Percentiles rank a stretch among this genome's conserved stretches.
phyloP scores from a whole-genome alignment of 1,139 yeast genomes.

The Pichia sp. region DNA sequence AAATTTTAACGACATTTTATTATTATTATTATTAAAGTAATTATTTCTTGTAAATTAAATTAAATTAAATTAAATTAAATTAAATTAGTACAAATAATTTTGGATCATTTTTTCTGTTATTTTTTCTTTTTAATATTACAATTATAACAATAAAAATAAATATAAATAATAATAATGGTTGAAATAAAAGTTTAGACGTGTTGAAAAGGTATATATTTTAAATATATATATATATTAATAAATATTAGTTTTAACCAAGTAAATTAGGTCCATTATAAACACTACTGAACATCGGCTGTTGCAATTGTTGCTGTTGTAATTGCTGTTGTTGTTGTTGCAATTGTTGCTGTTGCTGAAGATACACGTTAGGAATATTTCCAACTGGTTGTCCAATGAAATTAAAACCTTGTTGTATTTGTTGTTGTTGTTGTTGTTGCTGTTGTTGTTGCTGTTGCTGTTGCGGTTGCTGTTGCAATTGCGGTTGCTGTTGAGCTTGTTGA shows the following conservation, averaged over 20 bases:
- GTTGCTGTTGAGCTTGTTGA: constrained; percentile 12
- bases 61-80: no score
- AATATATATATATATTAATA: neutral
- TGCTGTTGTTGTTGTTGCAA: neutral
- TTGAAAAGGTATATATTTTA: no score
- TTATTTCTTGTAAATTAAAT: no score
- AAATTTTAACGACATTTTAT: no score
- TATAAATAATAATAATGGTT: no score
- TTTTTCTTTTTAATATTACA: no score
- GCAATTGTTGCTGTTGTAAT: constrained; percentile 1
- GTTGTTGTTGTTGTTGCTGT: constrained; percentile 9
- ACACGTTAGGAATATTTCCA: constrained; percentile 1
- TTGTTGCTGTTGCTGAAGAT: constrained; percentile 3
- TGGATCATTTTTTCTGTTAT: no score
- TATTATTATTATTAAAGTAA: no score
- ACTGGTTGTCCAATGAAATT: constrained; percentile 13
- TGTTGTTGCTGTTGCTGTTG: neutral
- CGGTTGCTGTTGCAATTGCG: constrained; percentile 10
- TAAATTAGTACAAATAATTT: no score
- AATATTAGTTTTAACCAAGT: constrained; percentile 5
- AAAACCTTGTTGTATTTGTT: neutral
- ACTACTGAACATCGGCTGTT: constrained; percentile 1
- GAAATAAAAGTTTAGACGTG: no score
- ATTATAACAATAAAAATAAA: no score
- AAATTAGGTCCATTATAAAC: constrained; percentile 17